Conservation (phyloP, 1,284 basidiomycete genomes). For the Trametes sp. region DNA sequence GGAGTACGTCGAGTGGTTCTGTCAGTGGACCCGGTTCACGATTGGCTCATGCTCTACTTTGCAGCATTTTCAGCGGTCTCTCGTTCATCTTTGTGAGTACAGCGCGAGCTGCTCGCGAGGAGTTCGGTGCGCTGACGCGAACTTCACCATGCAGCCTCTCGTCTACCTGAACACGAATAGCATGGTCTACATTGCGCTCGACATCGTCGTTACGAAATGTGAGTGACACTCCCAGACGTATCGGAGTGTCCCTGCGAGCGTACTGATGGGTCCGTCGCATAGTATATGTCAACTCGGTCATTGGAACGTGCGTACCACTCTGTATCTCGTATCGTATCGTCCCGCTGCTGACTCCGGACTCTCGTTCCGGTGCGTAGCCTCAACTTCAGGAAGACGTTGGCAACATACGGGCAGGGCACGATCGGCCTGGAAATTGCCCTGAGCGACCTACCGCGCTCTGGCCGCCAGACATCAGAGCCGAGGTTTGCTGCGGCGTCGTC, state of each 20-base stretch:
- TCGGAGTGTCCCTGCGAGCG: too few species aligned
- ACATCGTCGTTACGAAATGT: slow-evolving; percentile 6
- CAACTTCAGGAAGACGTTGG: slow-evolving; percentile 5
- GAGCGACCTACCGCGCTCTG: too few species aligned
- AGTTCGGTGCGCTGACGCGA: too few species aligned
- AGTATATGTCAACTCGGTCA: slow-evolving; percentile 5
- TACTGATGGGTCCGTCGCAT: too few species aligned
- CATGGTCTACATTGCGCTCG: slow-evolving; percentile 5
- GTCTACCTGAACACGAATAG: background rate
- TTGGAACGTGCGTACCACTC: slow-evolving; percentile 5
- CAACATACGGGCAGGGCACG: background rate
- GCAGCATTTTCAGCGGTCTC: slow-evolving; percentile 3
- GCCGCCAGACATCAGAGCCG: too few species aligned
- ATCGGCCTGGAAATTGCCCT: background rate
- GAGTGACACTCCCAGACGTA: too few species aligned
- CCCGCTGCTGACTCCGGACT: too few species aligned
- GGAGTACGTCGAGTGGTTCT: background rate
- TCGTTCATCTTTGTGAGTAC: slow-evolving; percentile 5
- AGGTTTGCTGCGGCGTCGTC: too few species aligned
- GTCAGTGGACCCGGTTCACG: too few species aligned
- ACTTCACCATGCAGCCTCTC: background rate
- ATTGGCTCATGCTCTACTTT: background rate
- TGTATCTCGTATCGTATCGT: too few species aligned
- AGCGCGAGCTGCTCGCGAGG: too few species aligned
- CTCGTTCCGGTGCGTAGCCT: background rate